Base-by-base conservation (phyloP, 176 grass and related monocot genomes). In the Luzula sylvatica region DNA sequence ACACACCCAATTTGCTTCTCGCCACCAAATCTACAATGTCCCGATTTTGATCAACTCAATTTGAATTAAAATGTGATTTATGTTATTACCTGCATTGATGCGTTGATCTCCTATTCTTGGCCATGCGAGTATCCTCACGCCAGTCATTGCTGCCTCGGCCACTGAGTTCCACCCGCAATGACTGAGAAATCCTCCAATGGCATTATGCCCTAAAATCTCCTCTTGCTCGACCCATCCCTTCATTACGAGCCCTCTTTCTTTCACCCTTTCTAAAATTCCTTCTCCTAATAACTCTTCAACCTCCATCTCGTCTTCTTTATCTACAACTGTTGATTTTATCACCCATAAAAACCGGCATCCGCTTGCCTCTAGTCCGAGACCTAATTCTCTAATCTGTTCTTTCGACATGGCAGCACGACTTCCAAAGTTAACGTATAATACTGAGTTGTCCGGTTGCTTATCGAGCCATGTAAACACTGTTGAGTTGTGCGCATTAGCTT, bases 161-260 rank as follows among this genome's bases (percentile, higher is more conserved):
- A 69, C 74, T 0, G 71, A 88, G 75, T 68, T 78, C 85, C 62
- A 79, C 45, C 78, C 59, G 20, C 69, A 48, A 16, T n/a, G n/a
- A n/a, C n/a, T n/a, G n/a, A n/a, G n/a, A n/a, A n/a, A n/a, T n/a
- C n/a, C n/a, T n/a, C n/a, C 68, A 35, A 90, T 18, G 8, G 70
- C 52, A 12, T 54, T 52, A 78, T 93, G 77, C 16, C 3, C 19
- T 38, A 86, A 67, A 8, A 94, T 53, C 40, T 57, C 53, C 61
- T 78, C 75, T 55, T 82, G 87, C 11, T 94, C 75, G 15, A 93
- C 73, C 87, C 81, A 94, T 3, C 13, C 66, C 38, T 68, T 86
- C 11, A 44, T n/a, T n/a, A n/a, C n/a, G n/a, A n/a, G n/a, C n/a
- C n/a, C n/a, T n/a, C n/a, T n/a, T n/a, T n/a, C n/a, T n/a, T n/a